Conservation (phyloP, 768 basidiomycete genomes). For the Mycena chlorophos region DNA sequence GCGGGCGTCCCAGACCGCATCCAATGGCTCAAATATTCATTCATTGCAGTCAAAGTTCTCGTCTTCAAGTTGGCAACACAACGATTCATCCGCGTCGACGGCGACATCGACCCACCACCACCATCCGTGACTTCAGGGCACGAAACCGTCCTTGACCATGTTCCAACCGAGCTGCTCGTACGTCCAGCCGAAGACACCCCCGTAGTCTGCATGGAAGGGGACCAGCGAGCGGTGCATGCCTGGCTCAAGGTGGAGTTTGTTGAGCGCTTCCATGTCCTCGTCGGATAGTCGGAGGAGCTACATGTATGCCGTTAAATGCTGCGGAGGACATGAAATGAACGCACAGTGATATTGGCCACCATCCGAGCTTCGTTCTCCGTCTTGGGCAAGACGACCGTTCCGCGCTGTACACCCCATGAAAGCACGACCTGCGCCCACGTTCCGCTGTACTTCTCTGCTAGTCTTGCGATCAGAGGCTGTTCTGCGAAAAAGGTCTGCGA, state of each 20-base stretch:
- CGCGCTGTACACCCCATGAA: conserved; percentile 65
- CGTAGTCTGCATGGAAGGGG: conserved; percentile 13
- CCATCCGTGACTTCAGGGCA: too few species aligned
- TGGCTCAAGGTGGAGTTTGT: conserved; percentile 1
- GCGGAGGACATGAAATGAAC: not conserved
- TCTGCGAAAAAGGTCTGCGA: conserved; percentile 32
- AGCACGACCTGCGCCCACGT: conserved; percentile 56
- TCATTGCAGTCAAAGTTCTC: too few species aligned
- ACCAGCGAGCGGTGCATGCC: conserved; percentile 19
- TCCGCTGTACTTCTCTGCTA: conserved; percentile 37
- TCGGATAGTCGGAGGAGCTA: conserved; percentile 7
- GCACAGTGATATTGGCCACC: conserved; percentile 13
- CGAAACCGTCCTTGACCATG: conserved; percentile 30
- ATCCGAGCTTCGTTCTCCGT: conserved; percentile 24
- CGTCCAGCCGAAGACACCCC: conserved; percentile 35
- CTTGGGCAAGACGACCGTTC: conserved; percentile 65
- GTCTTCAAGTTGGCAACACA: too few species aligned
- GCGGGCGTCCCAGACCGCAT: too few species aligned
- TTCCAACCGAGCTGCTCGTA: conserved; percentile 39
- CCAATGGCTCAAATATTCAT: too few species aligned
- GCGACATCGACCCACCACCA: too few species aligned
- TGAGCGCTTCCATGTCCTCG: conserved; percentile 13
- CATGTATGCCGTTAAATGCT: not conserved
- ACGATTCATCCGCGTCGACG: too few species aligned
- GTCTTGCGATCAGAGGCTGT: conserved; percentile 31